phyloP scores from a whole-genome alignment of 768 basidiomycete species.

The Tricholomella constricta region DNA sequence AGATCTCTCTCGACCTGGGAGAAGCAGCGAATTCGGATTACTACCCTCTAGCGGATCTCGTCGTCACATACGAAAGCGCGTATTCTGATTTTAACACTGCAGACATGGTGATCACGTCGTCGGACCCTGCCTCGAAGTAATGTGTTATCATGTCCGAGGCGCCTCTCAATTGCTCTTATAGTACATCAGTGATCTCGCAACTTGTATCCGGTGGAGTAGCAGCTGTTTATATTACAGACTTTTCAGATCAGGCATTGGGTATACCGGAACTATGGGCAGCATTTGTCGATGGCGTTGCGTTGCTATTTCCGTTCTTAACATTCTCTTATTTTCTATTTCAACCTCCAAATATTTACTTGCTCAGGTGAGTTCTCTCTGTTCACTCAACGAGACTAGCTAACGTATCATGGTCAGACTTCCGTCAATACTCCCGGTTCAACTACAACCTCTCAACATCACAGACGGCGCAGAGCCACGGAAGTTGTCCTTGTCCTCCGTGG shows the following conservation, averaged over 20 bases:
- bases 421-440: background rate
- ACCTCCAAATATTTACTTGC: too few relatives aligned
- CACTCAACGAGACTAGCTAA: too few relatives aligned
- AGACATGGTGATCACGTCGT: constrained; percentile 3
- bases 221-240: constrained; percentile 9
- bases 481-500: constrained; percentile 1
- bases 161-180: background rate
- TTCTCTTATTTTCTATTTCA: too few relatives aligned
- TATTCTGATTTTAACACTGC: constrained; percentile 4
- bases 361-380: too few relatives aligned
- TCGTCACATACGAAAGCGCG: constrained; percentile 9
- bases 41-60: constrained; percentile 8
- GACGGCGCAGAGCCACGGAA: background rate
- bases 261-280: constrained; percentile 10
- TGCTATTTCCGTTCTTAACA: background rate
- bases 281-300: constrained; percentile 7
- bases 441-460: background rate
- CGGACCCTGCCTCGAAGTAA: constrained; percentile 11
- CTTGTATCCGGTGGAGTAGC: constrained; percentile 6
- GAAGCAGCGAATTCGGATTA: constrained; percentile 6
- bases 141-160: constrained; percentile 4
- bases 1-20: constrained; percentile 8
- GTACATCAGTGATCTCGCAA: constrained; percentile 2
- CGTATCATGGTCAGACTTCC: too few relatives aligned
- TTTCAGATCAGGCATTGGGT: background rate